Percentiles rank a stretch among this genome's conserved stretches.
phyloP scores from a whole-genome alignment of 2,329 filamentous ascomycete species.

The Colletotrichum lupini region DNA sequence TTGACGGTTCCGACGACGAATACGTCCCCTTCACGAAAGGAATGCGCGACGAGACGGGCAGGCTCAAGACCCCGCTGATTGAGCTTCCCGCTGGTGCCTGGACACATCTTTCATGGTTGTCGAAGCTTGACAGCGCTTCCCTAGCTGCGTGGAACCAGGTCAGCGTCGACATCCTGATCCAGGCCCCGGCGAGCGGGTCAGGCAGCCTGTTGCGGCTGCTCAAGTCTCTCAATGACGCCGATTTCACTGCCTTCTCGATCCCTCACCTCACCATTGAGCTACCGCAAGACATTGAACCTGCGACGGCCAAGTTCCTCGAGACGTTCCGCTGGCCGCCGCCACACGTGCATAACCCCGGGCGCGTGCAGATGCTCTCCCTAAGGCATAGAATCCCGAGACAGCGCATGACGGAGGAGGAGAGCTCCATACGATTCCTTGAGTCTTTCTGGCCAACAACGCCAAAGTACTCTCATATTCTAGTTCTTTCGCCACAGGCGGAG shows the following conservation, averaged over 20 bases:
- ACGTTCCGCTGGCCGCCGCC: slow-evolving; percentile 75
- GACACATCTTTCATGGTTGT: slow-evolving; percentile 79
- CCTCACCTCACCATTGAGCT: slow-evolving; percentile 89
- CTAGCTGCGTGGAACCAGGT: slow-evolving; percentile 82
- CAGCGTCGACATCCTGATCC: slow-evolving; percentile 84
- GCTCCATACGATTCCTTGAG: slow-evolving; percentile 81
- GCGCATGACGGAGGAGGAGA: slow-evolving; percentile 73
- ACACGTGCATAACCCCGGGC: slow-evolving; percentile 43
- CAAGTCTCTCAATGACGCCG: slow-evolving; percentile 77
- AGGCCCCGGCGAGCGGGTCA: slow-evolving; percentile 76
- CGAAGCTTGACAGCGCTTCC: slow-evolving; percentile 78
- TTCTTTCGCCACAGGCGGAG: slow-evolving; percentile 85
- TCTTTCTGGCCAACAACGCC: slow-evolving; percentile 83
- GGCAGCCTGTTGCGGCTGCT: slow-evolving; percentile 83
- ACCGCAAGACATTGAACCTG: slow-evolving; percentile 74
- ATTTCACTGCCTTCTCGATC: slow-evolving; percentile 75
- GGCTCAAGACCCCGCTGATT: slow-evolving; percentile 72
- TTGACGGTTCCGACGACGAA: slow-evolving; percentile 76
- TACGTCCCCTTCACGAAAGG: slow-evolving; percentile 74
- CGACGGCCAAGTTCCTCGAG: slow-evolving; percentile 71
- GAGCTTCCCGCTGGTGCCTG: slow-evolving; percentile 75
- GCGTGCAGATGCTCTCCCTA: slow-evolving; percentile 69
- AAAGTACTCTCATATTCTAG: slow-evolving; percentile 77
- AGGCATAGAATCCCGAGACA: slow-evolving; percentile 77
- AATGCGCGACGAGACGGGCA: slow-evolving; percentile 64